Evolutionary conservation across 31 red algal genomes (phyloP).

Genomic region (Odonthalia washingtoniensis): DNA sequence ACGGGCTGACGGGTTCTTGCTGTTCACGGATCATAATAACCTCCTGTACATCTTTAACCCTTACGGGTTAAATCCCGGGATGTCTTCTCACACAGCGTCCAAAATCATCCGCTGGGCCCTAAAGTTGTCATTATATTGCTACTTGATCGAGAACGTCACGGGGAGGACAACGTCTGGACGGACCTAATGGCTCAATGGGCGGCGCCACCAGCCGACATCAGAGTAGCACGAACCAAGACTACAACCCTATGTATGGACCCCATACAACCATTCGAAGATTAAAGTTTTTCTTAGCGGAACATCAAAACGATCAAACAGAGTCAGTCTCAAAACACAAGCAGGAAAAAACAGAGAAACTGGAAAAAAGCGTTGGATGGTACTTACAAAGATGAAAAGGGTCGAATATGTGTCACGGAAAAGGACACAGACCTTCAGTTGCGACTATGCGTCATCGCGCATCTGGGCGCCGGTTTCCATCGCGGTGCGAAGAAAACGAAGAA

Average conservation of each 20-base stretch:
- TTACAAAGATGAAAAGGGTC: background rate
- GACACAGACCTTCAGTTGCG: conserved; percentile 18
- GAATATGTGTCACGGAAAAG: conserved; percentile 9
- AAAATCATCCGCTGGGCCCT: conserved; percentile 44
- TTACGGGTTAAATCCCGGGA: background rate
- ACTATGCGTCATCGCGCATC: conserved; percentile 21
- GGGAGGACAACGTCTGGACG: no score
- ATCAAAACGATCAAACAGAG: conserved; percentile 1
- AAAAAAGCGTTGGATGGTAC: background rate
- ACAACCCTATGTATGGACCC: no score
- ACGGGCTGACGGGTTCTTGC: no score
- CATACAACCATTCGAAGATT: no score
- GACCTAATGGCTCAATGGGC: no score
- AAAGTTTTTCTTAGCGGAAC: no score
- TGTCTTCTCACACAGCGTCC: conserved; percentile 7
- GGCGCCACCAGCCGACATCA: no score
- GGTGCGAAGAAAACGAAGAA: no score
- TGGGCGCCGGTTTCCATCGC: conserved; percentile 12
- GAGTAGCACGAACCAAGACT: no score
- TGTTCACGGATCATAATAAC: no score
- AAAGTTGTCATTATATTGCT: background rate
- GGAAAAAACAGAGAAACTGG: background rate
- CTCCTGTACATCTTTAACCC: conserved; percentile 26
- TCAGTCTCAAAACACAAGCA: background rate
- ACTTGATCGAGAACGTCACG: conserved; percentile 32